Evolutionary conservation across 2,329 filamentous ascomycete species (phyloP).

Genomic region (Pseudocercospora fuligena): DNA sequence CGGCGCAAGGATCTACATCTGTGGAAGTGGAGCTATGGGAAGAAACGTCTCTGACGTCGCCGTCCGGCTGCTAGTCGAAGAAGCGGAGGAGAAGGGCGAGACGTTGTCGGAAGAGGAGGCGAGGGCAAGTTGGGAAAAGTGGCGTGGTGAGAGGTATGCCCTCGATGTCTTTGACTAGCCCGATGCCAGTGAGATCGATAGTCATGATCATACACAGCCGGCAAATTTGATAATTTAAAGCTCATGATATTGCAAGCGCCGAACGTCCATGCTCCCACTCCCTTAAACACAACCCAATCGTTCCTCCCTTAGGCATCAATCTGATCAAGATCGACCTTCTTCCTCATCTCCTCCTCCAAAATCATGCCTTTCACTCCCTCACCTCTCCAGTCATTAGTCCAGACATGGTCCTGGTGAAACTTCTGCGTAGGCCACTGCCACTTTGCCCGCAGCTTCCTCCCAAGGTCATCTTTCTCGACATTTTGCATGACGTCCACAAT

Average conservation of each 20-base stretch:
- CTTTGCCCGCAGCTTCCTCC: conserved; percentile 62
- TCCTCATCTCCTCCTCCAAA: conserved; percentile 43
- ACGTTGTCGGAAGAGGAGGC: neutral
- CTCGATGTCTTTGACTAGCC: neutral
- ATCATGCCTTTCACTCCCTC: conserved; percentile 42
- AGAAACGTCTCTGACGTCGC: neutral
- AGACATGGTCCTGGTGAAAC: conserved; percentile 39
- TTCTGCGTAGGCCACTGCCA: conserved; percentile 59
- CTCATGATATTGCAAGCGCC: neutral
- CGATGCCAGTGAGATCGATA: neutral
- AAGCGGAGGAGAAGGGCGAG: neutral
- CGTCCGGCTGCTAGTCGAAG: neutral
- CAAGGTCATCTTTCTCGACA: conserved; percentile 41
- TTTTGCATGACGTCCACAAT: conserved; percentile 59
- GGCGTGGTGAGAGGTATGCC: neutral
- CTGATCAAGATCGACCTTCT: neutral
- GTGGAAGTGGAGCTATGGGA: conserved; percentile 55
- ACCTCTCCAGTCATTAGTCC: conserved; percentile 47
- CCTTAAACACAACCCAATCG: neutral
- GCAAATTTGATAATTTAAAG: neutral
- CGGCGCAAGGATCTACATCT: conserved; percentile 66
- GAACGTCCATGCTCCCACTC: neutral
- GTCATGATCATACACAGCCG: neutral
- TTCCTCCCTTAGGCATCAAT: neutral
- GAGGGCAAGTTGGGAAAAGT: neutral